Evolutionary conservation across 2,329 filamentous ascomycete species (phyloP).

Genomic region (Cercospora sojina): DNA sequence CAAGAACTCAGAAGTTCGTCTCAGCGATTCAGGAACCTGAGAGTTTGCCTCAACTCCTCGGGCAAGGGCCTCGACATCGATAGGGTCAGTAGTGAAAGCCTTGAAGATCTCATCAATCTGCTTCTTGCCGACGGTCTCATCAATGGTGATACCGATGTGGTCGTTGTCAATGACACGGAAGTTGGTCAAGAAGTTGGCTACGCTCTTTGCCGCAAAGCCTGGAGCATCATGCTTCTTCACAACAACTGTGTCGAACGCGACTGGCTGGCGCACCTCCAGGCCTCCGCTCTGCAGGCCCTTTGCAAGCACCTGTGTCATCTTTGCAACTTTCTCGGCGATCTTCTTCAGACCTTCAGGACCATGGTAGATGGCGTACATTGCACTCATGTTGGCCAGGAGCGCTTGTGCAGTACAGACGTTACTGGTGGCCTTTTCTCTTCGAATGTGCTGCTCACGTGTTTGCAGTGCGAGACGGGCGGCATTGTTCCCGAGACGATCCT

Average conservation of each 20-base stretch:
- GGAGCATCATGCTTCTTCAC: constrained; percentile 54
- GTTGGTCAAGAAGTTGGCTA: constrained; percentile 56
- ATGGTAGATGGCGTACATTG: constrained; percentile 92
- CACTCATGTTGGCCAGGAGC: constrained; percentile 90
- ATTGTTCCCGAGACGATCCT: constrained; percentile 78
- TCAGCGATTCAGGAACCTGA: constrained; percentile 59
- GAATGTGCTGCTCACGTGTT: constrained; percentile 93
- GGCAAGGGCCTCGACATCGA: constrained; percentile 38
- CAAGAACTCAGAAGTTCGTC: constrained; percentile 71
- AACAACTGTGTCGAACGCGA: constrained; percentile 74
- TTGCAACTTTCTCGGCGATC: constrained; percentile 76
- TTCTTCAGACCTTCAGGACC: constrained; percentile 78
- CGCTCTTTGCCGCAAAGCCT: constrained; percentile 52
- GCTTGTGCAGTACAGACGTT: constrained; percentile 97
- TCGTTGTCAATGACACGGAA: constrained; percentile 62
- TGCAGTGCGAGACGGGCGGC: constrained; percentile 84
- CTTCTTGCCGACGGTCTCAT: constrained; percentile 66
- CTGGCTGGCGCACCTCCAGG: constrained; percentile 45
- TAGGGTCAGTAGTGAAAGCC: constrained; percentile 52
- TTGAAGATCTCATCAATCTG: constrained; percentile 59
- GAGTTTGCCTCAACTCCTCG: constrained; percentile 32
- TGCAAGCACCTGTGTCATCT: constrained; percentile 64
- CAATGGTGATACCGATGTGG: constrained; percentile 71
- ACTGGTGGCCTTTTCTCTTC: constrained; percentile 93
- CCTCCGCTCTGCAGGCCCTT: constrained; percentile 54